phyloP scores from a whole-genome alignment of 768 basidiomycete species.

The Kwoniella heveanensis region DNA sequence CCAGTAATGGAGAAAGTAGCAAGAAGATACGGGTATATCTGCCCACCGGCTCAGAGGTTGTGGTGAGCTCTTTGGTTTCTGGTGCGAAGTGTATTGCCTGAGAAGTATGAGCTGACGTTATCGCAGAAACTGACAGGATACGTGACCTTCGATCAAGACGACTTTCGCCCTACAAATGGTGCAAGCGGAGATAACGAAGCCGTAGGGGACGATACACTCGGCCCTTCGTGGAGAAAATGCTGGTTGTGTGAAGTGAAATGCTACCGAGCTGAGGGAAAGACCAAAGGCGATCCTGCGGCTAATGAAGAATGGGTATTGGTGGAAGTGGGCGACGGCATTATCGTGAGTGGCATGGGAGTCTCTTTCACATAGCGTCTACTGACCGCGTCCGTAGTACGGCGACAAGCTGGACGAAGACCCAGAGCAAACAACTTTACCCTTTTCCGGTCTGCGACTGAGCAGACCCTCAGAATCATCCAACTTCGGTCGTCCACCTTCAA shows the following conservation, averaged over 20 bases:
- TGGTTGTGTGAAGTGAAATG: conserved; percentile 35
- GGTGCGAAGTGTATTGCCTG: background rate
- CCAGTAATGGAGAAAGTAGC: conserved; percentile 6
- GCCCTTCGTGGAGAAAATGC: conserved; percentile 36
- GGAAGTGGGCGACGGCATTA: conserved; percentile 30
- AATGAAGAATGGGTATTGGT: conserved; percentile 36
- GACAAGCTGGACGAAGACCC: conserved; percentile 12
- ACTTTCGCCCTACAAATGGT: conserved; percentile 6
- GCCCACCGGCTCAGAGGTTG: conserved; percentile 9
- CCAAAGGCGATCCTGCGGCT: conserved; percentile 16
- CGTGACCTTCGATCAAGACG: conserved; percentile 31
- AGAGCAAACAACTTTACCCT: conserved; percentile 18
- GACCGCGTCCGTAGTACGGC: conserved; percentile 25
- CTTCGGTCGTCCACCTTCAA: conserved; percentile 45
- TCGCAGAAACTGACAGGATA: conserved; percentile 27
- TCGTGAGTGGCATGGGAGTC: conserved; percentile 26
- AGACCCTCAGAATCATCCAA: conserved; percentile 20
- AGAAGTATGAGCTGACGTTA: conserved; percentile 5
- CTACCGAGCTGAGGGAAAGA: conserved; percentile 28
- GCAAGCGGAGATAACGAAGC: conserved; percentile 1
- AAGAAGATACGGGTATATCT: conserved; percentile 9
- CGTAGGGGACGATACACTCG: conserved; percentile 5
- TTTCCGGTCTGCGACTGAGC: conserved; percentile 29
- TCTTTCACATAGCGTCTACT: background rate
- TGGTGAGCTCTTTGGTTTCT: conserved; percentile 8